Conservation (phyloP, 441 rosid genomes). For the Pelargonium myrrhifolium region DNA sequence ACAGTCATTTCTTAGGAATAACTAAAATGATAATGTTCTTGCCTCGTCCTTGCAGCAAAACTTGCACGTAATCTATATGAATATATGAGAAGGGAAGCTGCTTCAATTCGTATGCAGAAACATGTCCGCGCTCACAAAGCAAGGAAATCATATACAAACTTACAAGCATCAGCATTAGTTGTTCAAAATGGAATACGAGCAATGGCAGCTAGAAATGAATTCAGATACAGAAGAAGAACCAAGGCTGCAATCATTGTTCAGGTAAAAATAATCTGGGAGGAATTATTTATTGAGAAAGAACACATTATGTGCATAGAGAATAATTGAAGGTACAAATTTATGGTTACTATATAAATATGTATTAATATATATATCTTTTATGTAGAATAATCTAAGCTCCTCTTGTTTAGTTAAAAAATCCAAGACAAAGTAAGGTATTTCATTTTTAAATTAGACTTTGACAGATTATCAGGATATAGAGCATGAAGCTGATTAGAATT, state of each 20-base stretch:
- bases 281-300: no score
- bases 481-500: no score
- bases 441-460: no score
- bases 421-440: no score
- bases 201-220: conserved; percentile 68
- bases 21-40: conserved; percentile 10
- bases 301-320: no score
- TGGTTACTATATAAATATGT: no score
- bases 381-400: background rate
- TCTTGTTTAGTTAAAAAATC: no score
- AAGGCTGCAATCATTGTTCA: conserved; percentile 52
- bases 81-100: conserved; percentile 73
- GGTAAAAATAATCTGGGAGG: conserved; percentile 28
- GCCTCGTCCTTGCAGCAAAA: conserved; percentile 44
- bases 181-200: conserved; percentile 90
- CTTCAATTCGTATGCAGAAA: conserved; percentile 83
- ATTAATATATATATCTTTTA: no score
- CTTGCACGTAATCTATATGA: conserved; percentile 74
- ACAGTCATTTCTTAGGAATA: background rate
- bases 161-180: conserved; percentile 51
- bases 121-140: conserved; percentile 60
- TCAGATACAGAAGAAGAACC: conserved; percentile 46
- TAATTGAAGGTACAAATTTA: no score
- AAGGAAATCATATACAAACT: conserved; percentile 52
- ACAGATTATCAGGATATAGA: no score